Base-by-base conservation (phyloP, 805 yeast genomes). In the Spathaspora sp. region DNA sequence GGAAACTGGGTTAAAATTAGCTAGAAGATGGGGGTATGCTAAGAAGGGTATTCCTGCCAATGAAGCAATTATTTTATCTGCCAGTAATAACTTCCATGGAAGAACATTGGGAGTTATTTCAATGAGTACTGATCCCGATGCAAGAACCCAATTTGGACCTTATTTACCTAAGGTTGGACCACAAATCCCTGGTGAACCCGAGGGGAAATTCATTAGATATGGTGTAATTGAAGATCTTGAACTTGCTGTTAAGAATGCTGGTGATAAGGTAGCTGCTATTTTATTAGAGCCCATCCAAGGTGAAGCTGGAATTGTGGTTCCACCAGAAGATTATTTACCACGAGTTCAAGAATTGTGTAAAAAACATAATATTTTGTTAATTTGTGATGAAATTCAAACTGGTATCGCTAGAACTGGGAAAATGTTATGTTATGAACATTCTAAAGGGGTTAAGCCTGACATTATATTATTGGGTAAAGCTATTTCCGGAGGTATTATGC, bases 321-420 rank as follows among this genome's bases (percentile, higher is more conserved):
- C 98, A 49, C 94, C 94, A 58, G 73, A 67, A 47, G 96, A 82
- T 61, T 93, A 92, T 75, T 79, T 93, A 59, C 70, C 83, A 49
- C 74, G 77, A 60, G 97, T 92, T 31, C 81, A 81, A 58, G 83
- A 72, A 50, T 77, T 90, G 55, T 90, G 97, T 76, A 82, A 82
- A 62, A 73, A 90, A 70, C 78, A 92, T 79, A 91, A 93, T 63
- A 92, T 89, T 32, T 76, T 93, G 66, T 81, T 93, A 62, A 92
- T 93, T 71, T 90, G 96, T 66, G 98, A 93, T 68, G 98, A 93
- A 77, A 90, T 93, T 67, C 98, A 93, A 76, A 92, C 98, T 23
- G 98, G 98, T 72, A 83, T 93, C 67, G 98, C 96, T 47, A 86
- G 98, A 79, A 93, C 98, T 28, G 98, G 98, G 65, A 89, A 88